Conservation (phyloP, 1,284 basidiomycete species). For the Rhodofomes roseus region DNA sequence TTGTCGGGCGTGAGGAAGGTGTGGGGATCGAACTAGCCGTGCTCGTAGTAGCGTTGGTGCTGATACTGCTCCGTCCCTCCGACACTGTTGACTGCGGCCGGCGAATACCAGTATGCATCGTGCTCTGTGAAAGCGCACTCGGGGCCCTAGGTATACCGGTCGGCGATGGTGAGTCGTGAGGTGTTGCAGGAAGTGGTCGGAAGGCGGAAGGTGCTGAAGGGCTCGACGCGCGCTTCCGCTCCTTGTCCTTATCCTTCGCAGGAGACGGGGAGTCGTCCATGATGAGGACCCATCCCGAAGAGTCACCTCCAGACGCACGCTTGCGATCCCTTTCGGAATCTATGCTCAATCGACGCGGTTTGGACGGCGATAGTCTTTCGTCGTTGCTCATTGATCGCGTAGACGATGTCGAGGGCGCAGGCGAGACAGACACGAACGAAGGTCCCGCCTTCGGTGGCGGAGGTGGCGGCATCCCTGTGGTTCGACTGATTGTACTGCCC, state of each 20-base stretch:
- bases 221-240: constrained; percentile 56
- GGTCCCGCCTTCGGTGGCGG: constrained; percentile 19
- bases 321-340: constrained; percentile 29
- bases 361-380: constrained; percentile 19
- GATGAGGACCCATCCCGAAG: constrained; percentile 77
- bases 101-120: constrained; percentile 39
- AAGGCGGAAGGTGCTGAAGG: constrained; percentile 36
- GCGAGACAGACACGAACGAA: constrained; percentile 18
- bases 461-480: constrained; percentile 35
- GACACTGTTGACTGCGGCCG: constrained; percentile 72
- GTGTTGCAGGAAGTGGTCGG: constrained; percentile 32
- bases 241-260: constrained; percentile 50
- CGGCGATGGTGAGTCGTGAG: constrained; percentile 31
- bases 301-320: constrained; percentile 46
- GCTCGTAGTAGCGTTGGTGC: constrained; percentile 46
- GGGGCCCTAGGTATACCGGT: constrained; percentile 27
- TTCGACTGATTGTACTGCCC: constrained; percentile 61
- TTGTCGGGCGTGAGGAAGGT: constrained; percentile 66
- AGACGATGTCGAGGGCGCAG: constrained; percentile 28
- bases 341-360: constrained; percentile 26
- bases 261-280: constrained; percentile 81
- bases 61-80: constrained; percentile 42
- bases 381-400: constrained; percentile 24
- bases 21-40: constrained; percentile 53
- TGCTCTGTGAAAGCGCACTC: constrained; percentile 36